Base-by-base conservation (phyloP, 2,329 filamentous ascomycete species). In the Aspergillus fijiensis region DNA sequence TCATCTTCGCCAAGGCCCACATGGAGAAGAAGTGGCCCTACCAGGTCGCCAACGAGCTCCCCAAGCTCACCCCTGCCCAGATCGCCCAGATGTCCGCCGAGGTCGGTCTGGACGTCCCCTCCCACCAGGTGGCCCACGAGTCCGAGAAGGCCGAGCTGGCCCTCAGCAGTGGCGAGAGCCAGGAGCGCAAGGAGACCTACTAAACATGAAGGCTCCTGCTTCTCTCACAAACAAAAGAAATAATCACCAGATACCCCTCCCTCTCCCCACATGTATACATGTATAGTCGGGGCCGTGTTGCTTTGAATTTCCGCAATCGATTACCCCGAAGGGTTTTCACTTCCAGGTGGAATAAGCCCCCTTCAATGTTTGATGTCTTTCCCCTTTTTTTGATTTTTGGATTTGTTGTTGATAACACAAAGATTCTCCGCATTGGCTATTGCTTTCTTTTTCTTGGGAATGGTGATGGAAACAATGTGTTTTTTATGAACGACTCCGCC, bases 1-100 rank as follows among this genome's bases (percentile, higher is more conserved):
- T 77, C 31, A 72, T 77, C 55, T 77, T 74, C 61, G 72, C 76
- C 54, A 76, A 77, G 73, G 73, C 73, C 45, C 69, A 71, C 47
- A 55, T 71, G 9, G 76, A 78, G 61, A 70, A 71, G 33, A 75
- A 72, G 56, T 67, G 61, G 67, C 57, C 72, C 1, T 72, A 65
- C 51, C 58, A 33, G 25, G 67, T 72, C 42, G 69, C 72, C 12
- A 52, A 65, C 1, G 58, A 67, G 12, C 25, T 75, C 63, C 73
- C 73, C 39, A 73, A 73, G 67, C 71, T 74, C 55, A 63, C 16
- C 1, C 57, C 69, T 23, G 65, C 69, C 7, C 60, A 74, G 63
- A 67, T 73, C 27, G 51, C 58, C 45, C 50, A 71, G 39, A 59
- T 69, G 57, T 64, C 68, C 52, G 58, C 51, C 57, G 65, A 70